Percentiles rank a stretch among this genome's conserved stretches.
phyloP scores from a whole-genome alignment of 1,284 basidiomycete genomes.

The Puccinia triticina region DNA sequence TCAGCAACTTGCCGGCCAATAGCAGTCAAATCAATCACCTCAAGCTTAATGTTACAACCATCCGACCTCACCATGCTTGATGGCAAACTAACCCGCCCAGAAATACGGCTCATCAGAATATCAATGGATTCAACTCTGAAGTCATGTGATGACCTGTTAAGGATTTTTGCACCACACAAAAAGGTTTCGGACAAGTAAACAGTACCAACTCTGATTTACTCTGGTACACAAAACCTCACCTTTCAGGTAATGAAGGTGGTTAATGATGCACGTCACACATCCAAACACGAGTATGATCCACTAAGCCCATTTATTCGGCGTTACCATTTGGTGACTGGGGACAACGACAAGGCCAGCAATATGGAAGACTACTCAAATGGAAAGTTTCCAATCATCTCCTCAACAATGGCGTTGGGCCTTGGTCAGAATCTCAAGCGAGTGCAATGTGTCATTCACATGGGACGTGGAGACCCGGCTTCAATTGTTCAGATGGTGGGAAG shows the following conservation, averaged over 20 bases:
- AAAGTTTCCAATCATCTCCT: neutral
- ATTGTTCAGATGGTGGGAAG: slow-evolving; percentile 29
- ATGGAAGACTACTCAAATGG: neutral
- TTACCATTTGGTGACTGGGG: neutral
- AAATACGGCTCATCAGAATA: too few relatives aligned
- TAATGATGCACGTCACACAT: neutral
- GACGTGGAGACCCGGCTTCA: slow-evolving; percentile 6
- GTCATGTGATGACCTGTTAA: neutral
- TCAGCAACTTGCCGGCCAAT: too few relatives aligned
- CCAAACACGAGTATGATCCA: neutral
- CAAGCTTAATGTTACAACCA: too few relatives aligned
- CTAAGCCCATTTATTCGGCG: neutral
- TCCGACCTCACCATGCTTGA: too few relatives aligned
- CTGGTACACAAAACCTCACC: neutral
- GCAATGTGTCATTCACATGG: slow-evolving; percentile 4
- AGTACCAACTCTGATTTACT: slow-evolving; percentile 10
- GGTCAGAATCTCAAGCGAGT: neutral
- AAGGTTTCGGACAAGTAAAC: neutral
- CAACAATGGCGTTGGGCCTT: slow-evolving; percentile 18
- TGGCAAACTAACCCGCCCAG: too few relatives aligned
- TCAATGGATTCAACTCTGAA: neutral
- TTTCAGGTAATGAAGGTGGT: slow-evolving; percentile 23
- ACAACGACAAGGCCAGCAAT: neutral
- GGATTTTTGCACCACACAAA: neutral
- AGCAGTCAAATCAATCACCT: too few relatives aligned